Conservation (phyloP, 805 yeast genomes). For the Suhomyces xylopsoci region DNA sequence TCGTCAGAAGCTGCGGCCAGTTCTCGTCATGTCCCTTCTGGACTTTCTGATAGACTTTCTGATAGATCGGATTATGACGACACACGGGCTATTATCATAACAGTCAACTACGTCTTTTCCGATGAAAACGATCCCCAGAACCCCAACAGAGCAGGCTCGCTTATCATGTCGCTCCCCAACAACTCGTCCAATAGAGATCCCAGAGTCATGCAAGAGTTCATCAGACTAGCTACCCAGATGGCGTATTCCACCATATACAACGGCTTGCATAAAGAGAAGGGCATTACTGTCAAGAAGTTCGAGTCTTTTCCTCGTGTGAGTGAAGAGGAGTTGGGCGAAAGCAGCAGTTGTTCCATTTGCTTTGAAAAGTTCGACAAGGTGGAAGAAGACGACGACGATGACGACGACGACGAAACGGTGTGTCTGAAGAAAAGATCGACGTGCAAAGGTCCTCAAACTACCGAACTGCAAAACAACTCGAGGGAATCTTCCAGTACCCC, state of each 20-base stretch:
- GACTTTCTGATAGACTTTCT: neutral
- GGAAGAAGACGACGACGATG: slow-evolving; percentile 1
- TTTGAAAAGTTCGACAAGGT: slow-evolving; percentile 28
- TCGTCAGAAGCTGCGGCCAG: neutral
- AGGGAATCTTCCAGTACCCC: neutral
- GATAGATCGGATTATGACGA: slow-evolving; percentile 9
- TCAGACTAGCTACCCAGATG: slow-evolving; percentile 65
- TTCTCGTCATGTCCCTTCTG: neutral
- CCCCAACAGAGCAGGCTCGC: slow-evolving; percentile 52
- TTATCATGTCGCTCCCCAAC: slow-evolving; percentile 66
- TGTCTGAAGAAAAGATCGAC: slow-evolving; percentile 5
- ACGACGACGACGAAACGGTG: slow-evolving; percentile 3
- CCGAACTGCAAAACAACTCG: slow-evolving; percentile 1
- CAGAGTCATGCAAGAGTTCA: slow-evolving; percentile 56
- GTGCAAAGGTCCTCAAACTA: neutral
- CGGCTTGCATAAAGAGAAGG: slow-evolving; percentile 46
- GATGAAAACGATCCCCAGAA: slow-evolving; percentile 36
- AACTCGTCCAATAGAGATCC: slow-evolving; percentile 58
- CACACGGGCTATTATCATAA: slow-evolving; percentile 38
- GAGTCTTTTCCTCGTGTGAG: slow-evolving; percentile 44
- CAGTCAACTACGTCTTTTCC: slow-evolving; percentile 43
- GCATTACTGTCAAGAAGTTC: slow-evolving; percentile 53
- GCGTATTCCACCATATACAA: slow-evolving; percentile 63
- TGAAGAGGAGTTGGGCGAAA: slow-evolving; percentile 25
- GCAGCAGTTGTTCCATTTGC: slow-evolving; percentile 51